These are phyloP conservation scores for Didymella pinodella DNA, from an alignment of 2,329 filamentous ascomycete species.

Conservation along the genomic window DNA sequence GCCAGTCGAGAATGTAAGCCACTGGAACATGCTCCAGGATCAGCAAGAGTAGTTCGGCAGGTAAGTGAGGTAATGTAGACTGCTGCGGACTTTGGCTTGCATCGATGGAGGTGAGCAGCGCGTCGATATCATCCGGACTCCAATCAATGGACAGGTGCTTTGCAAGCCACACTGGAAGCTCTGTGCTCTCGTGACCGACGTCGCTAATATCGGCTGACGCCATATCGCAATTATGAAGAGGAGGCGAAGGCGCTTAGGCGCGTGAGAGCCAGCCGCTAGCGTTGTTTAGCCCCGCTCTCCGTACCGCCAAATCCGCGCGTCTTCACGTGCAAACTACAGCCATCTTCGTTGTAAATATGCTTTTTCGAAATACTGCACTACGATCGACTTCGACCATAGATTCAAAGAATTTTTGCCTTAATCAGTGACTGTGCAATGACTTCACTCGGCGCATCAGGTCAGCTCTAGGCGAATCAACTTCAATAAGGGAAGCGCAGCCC, in stretches of 20 bases:
- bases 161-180: slow-evolving; percentile 33
- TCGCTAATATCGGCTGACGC: neutral
- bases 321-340: neutral
- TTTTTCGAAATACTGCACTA: too few relatives aligned
- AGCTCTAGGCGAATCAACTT: too few relatives aligned
- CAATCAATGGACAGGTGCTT: slow-evolving; percentile 38
- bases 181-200: neutral
- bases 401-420: too few relatives aligned
- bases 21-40: slow-evolving; percentile 41
- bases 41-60: slow-evolving; percentile 41
- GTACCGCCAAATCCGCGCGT: slow-evolving; percentile 3
- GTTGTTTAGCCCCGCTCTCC: neutral
- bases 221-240: slow-evolving; percentile 8
- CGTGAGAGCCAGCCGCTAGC: neutral
- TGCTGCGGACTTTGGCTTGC: slow-evolving; percentile 32
- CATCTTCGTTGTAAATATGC: neutral
- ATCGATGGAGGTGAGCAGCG: slow-evolving; percentile 41
- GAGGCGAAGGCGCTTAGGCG: neutral
- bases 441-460: too few relatives aligned
- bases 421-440: too few relatives aligned
- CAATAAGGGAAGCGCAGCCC: too few relatives aligned
- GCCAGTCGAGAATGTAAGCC: slow-evolving; percentile 39
- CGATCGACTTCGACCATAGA: too few relatives aligned
- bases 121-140: slow-evolving; percentile 36
- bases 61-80: slow-evolving; percentile 30